These are phyloP conservation scores for Eremochloa ophiuroides DNA, from an alignment of 176 grass and related monocot species.

Conservation along the genomic window DNA sequence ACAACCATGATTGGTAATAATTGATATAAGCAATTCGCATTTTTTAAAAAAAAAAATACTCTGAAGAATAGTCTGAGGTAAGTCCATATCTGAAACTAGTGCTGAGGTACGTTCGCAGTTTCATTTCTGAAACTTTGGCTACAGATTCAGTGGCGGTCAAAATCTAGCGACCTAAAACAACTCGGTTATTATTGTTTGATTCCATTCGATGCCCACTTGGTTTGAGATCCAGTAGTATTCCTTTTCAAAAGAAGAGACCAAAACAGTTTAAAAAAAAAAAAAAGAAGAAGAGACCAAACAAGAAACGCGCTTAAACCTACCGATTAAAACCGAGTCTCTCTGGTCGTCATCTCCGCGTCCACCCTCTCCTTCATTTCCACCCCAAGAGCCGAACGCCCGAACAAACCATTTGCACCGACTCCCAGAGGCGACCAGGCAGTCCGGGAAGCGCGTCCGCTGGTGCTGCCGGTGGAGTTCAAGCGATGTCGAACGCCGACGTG, in stretches of 20 bases:
- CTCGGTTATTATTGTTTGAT: not conserved
- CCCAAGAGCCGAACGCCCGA: not conserved
- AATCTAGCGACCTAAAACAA: not conserved
- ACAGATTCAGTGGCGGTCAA: not conserved
- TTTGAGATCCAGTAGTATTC: not conserved
- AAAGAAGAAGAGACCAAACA: too few species aligned
- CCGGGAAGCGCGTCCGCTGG: not conserved
- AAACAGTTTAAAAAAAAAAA: too few species aligned
- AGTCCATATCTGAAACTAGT: not conserved
- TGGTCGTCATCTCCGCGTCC: not conserved
- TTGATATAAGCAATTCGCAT: not conserved
- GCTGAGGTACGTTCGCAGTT: too few species aligned
- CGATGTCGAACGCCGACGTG: conserved; percentile 56
- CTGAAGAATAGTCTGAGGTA: not conserved
- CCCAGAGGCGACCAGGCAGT: not conserved
- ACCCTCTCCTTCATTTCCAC: not conserved
- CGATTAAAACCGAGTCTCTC: not conserved
- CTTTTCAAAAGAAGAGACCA: not conserved
- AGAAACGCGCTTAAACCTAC: conserved; percentile 25
- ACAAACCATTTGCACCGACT: not conserved
- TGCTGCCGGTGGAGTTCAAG: not conserved
- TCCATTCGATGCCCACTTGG: not conserved
- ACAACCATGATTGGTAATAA: conserved; percentile 13
- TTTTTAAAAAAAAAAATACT: not conserved
- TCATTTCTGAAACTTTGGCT: not conserved